Evolutionary conservation across 164 flowering plant genomes (phyloP), one percentile per base, ranked within the genome.

Genomic region (Brasenia schreberi): DNA sequence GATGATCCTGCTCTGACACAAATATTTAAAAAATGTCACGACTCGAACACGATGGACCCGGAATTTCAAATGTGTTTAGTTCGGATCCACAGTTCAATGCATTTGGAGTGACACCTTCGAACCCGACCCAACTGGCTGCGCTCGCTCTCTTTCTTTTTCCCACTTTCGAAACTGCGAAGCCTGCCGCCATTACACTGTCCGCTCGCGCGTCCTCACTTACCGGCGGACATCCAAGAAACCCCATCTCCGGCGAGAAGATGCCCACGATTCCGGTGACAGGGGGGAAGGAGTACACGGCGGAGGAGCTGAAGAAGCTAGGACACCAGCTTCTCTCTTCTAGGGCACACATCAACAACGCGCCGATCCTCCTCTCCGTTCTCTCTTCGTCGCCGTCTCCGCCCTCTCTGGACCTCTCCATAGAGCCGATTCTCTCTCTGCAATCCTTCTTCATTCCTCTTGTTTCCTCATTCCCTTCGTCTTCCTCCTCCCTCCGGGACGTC

Each of bases 281-380:
- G 65, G 67, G 62, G 58, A 66, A 62, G 5, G 72, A 71, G 27
- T 58, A 68, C 68, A 74, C 63, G 14, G 72, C 89, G 7, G 67
- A 81, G 18, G 85, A 87, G 5, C 72, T 89, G 42, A 85, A 84
- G 76, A 71, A 72, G 73, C 81, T 92, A 19, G 98, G 98, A 0
- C 72, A 66, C 45, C 75, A 88, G 66, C 91, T 92, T 0, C 87
- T 88, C 42, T 76, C 92, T 6, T 93, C 98, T 0, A 67, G 87
- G 66, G 76, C 85, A 9, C 87, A 90, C 86, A 69, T 89, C 78
- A 91, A 91, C 85, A 90, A 89, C 73, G 83, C 87, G 18, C 92
- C 97, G 69, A 62, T 77, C 62, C 90, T 94, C 65, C 85, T 89
- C 74, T 18, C 74, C 42, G 75, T 74, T 78, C 63, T 87, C 67